A percentile compares a stretch with the other conserved stretches of the same genome.
phyloP scores from a whole-genome alignment of 139 green algal genomes.

The Chlamydomonas incerta region DNA sequence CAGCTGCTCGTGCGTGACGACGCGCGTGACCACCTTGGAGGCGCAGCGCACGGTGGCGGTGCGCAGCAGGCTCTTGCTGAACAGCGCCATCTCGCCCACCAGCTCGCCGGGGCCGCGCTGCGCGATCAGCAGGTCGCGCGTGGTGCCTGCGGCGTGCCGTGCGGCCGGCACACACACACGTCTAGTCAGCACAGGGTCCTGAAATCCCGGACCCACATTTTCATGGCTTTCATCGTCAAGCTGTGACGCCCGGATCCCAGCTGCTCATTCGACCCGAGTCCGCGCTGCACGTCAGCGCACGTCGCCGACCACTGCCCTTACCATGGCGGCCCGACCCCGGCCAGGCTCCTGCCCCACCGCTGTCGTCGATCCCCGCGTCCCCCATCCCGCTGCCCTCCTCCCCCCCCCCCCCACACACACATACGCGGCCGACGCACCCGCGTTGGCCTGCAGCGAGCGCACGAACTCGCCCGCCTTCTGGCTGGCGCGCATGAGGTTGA shows the following conservation, averaged over 20 bases:
- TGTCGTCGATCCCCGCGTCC: too few species aligned
- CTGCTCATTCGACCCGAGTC: too few species aligned
- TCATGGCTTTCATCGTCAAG: background rate
- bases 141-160: constrained; percentile 2
- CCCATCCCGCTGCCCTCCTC: background rate
- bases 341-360: too few species aligned
- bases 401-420: background rate
- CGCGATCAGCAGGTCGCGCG: constrained; percentile 52
- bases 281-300: too few species aligned
- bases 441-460: constrained; percentile 35
- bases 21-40: constrained; percentile 43
- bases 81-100: constrained; percentile 66
- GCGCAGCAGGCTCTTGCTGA: constrained; percentile 53
- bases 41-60: constrained; percentile 56
- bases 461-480: constrained; percentile 56
- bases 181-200: too few species aligned
- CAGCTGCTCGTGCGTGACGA: constrained; percentile 64
- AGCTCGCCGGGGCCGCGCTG: constrained; percentile 59
- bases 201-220: background rate
- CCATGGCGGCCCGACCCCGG: too few species aligned
- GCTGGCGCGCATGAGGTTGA: constrained; percentile 49
- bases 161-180: too few species aligned
- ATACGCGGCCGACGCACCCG: constrained; percentile 27
- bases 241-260: too few species aligned
- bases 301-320: too few species aligned